phyloP scores from a whole-genome alignment of 208 protist genomes.

The Strigomonas galati region DNA sequence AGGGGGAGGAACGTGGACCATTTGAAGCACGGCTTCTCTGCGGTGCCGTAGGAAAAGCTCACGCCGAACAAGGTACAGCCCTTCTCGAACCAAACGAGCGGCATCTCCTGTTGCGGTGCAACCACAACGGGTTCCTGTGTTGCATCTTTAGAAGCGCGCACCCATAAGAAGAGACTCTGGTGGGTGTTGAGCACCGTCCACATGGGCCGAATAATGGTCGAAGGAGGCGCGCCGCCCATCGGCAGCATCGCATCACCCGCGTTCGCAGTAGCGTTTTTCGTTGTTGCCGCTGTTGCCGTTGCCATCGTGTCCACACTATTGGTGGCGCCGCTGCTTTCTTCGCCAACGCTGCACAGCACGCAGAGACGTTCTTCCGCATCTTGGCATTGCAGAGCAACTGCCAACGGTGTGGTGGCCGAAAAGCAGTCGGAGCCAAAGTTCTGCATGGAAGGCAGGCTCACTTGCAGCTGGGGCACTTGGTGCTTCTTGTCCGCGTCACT shows the following conservation, averaged over 20 bases:
- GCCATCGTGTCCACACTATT: too few species aligned
- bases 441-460: background rate
- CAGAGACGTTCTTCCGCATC: background rate
- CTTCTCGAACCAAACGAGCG: background rate
- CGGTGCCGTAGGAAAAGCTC: background rate
- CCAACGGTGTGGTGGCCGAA: background rate
- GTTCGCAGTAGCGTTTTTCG: too few species aligned
- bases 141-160: background rate
- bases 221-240: background rate
- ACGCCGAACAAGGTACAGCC: background rate
- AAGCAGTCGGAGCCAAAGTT: background rate
- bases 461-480: background rate
- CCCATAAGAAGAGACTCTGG: background rate
- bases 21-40: background rate
- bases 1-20: background rate
- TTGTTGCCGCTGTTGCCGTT: background rate
- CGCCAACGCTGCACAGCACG: background rate
- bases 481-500: background rate
- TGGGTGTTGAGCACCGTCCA: background rate
- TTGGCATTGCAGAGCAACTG: background rate
- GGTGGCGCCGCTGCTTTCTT: too few species aligned
- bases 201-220: background rate
- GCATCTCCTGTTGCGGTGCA: background rate
- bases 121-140: background rate
- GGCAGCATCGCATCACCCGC: background rate